phyloP scores from a whole-genome alignment of 2,329 filamentous ascomycete species.

The Escovopsis sp. region DNA sequence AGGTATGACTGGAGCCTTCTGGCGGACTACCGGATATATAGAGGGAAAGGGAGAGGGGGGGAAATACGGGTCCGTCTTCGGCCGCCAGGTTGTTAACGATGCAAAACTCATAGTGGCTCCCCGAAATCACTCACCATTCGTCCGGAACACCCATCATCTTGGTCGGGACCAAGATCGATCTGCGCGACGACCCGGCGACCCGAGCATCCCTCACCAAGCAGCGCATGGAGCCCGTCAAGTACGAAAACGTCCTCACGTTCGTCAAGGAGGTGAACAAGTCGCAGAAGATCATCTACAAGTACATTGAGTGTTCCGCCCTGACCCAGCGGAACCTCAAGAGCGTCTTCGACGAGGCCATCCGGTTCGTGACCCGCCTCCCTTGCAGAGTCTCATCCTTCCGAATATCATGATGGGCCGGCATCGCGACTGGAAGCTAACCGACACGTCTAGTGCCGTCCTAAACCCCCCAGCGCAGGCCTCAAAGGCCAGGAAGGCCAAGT shows the following conservation, averaged over 20 bases:
- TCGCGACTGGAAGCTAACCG: constrained; percentile 7
- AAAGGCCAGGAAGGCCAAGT: constrained; percentile 52
- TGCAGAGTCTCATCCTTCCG: neutral
- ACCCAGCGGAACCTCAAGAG: constrained; percentile 97
- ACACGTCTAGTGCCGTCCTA: constrained; percentile 46
- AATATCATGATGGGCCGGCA: too few relatives aligned
- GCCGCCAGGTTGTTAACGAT: constrained; percentile 6
- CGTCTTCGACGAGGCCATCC: constrained; percentile 96
- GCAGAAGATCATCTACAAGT: constrained; percentile 70
- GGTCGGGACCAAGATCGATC: constrained; percentile 91
- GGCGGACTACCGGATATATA: too few relatives aligned
- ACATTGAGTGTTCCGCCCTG: constrained; percentile 92
- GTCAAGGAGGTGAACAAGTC: constrained; percentile 55
- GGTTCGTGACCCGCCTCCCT: constrained; percentile 42
- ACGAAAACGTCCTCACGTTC: constrained; percentile 75
- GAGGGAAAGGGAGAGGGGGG: too few relatives aligned
- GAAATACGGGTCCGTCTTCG: neutral
- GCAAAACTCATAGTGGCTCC: constrained; percentile 58
- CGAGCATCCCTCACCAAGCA: constrained; percentile 72
- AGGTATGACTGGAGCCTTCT: constrained; percentile 40
- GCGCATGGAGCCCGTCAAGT: constrained; percentile 94
- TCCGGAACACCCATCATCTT: constrained; percentile 93
- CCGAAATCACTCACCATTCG: constrained; percentile 93
- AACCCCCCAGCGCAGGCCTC: constrained; percentile 46
- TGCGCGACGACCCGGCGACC: constrained; percentile 76